Conservation (phyloP, 2,329 filamentous ascomycete species). For the Alternaria metachromatica region DNA sequence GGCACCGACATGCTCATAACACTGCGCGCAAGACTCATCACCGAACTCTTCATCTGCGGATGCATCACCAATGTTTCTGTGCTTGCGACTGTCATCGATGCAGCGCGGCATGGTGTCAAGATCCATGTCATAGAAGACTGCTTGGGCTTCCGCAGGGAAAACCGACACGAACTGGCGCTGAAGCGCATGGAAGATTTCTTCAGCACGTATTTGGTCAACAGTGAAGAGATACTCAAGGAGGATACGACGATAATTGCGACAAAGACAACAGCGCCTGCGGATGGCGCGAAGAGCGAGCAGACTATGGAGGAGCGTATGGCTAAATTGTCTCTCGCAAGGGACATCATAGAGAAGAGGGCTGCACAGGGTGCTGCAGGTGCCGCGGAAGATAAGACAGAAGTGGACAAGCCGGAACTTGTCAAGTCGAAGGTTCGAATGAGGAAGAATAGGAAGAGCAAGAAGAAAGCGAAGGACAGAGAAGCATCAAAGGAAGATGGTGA, state of each 20-base stretch:
- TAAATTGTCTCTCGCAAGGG: slow-evolving; percentile 29
- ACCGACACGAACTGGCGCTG: slow-evolving; percentile 74
- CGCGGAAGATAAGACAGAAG: slow-evolving; percentile 1
- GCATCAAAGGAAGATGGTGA: slow-evolving; percentile 21
- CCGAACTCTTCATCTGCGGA: slow-evolving; percentile 88
- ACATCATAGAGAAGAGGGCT: slow-evolving; percentile 17
- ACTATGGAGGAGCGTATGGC: slow-evolving; percentile 32
- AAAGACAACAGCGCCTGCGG: slow-evolving; percentile 10
- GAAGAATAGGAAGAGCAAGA: slow-evolving; percentile 31
- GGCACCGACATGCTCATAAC: slow-evolving; percentile 74
- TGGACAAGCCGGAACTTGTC: slow-evolving; percentile 33
- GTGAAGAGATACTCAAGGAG: slow-evolving; percentile 63
- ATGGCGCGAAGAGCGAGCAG: slow-evolving; percentile 17
- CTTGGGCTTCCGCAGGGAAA: slow-evolving; percentile 76
- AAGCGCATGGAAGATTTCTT: slow-evolving; percentile 75
- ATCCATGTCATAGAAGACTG: slow-evolving; percentile 90
- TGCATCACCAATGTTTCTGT: slow-evolving; percentile 86
- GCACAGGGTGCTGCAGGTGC: slow-evolving; percentile 14
- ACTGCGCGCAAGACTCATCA: slow-evolving; percentile 86
- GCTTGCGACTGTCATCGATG: slow-evolving; percentile 89
- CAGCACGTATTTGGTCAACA: slow-evolving; percentile 70
- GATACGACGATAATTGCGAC: slow-evolving; percentile 17
- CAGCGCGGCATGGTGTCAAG: slow-evolving; percentile 83
- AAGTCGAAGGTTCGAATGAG: slow-evolving; percentile 48
- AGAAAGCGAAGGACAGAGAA: slow-evolving; percentile 26